Evolutionary conservation across 345 rosid species (phyloP), one percentile per base, ranked within the genome.

Genomic region (Boechera divaricarpa): DNA sequence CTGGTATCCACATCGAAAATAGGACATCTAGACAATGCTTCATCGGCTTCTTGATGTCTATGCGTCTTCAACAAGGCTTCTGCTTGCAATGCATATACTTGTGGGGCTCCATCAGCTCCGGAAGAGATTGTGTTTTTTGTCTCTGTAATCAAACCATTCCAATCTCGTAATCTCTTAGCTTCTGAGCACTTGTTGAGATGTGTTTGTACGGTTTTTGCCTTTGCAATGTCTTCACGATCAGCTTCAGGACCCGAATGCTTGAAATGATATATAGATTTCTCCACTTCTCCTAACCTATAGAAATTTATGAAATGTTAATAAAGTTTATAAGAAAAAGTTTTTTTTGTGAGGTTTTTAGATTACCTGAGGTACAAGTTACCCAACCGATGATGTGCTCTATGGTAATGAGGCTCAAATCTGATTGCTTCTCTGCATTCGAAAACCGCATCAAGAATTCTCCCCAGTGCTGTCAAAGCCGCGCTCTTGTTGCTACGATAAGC

Each of bases 401-500:
- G 96, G 57, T 95, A 95, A 73, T 69, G 77, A 9, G 98, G 99
- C 5, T 95, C 97, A 15, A 95, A 88, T 60, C 87, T 84, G 56
- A 95, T 86, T 10, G 99, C 99, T 80, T 92, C 99, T 74, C 94
- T 83, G 79, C 97, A 91, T 69, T 95, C 99, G 0, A 91, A 91
- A 70, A 91, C 88, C 1, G 98, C 99, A 72, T 92, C 99, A 0
- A 92, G 88, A 28, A 95, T 63, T 69, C 94, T 82, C 7, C 99
- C 98, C 0, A 95, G 74, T 5, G 98, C 99, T 4, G 97, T 82
- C 57, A 95, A 84, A 0, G 99, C 99, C 0, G 99, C 98, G 15
- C 94, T 89, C 79, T 86, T 95, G 75, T 95, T 95, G 84, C 98
- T 95, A 44, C 99, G 80, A 38, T 93, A 95, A 1, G 99, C 83